Evolutionary conservation across 1,139 yeast species (phyloP).

Genomic region (Candida tunisiensis): DNA sequence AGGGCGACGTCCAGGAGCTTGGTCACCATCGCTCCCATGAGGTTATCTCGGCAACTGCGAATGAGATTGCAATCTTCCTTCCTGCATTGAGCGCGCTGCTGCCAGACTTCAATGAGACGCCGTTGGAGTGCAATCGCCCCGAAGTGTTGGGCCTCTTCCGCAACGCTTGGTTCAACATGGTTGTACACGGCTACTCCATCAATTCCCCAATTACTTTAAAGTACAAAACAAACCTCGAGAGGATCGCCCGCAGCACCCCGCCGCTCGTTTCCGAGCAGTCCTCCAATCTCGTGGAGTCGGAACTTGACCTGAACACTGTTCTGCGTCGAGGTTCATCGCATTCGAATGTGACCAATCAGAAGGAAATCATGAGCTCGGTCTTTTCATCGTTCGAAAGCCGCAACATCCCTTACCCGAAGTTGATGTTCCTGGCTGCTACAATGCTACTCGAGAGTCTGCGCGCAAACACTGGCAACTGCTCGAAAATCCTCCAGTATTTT

Average conservation of each 20-base stretch:
- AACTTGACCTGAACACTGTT: slow-evolving; percentile 81
- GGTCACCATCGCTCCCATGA: slow-evolving; percentile 74
- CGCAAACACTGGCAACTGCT: slow-evolving; percentile 67
- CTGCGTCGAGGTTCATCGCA: slow-evolving; percentile 81
- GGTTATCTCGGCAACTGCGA: slow-evolving; percentile 64
- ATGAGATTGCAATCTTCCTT: slow-evolving; percentile 50
- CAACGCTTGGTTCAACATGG: slow-evolving; percentile 89
- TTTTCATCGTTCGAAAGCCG: slow-evolving; percentile 19
- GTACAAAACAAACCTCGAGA: slow-evolving; percentile 32
- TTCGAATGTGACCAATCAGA: slow-evolving; percentile 64
- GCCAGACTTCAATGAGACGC: slow-evolving; percentile 35
- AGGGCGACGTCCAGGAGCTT: slow-evolving; percentile 58
- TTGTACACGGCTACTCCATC: slow-evolving; percentile 70
- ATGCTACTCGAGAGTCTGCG: slow-evolving; percentile 64
- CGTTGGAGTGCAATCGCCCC: slow-evolving; percentile 25
- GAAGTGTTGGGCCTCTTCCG: slow-evolving; percentile 45
- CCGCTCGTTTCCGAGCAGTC: slow-evolving; percentile 82
- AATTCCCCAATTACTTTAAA: slow-evolving; percentile 38
- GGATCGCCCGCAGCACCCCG: slow-evolving; percentile 79
- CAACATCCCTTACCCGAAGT: slow-evolving; percentile 55
- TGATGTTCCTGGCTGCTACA: slow-evolving; percentile 80
- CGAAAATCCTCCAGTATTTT: slow-evolving; percentile 55
- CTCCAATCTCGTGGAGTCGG: slow-evolving; percentile 78
- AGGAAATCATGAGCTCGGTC: slow-evolving; percentile 25
- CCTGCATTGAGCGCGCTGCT: slow-evolving; percentile 62